phyloP scores from a whole-genome alignment of 1,284 basidiomycete species.

The Laetiporus sulphureus region DNA sequence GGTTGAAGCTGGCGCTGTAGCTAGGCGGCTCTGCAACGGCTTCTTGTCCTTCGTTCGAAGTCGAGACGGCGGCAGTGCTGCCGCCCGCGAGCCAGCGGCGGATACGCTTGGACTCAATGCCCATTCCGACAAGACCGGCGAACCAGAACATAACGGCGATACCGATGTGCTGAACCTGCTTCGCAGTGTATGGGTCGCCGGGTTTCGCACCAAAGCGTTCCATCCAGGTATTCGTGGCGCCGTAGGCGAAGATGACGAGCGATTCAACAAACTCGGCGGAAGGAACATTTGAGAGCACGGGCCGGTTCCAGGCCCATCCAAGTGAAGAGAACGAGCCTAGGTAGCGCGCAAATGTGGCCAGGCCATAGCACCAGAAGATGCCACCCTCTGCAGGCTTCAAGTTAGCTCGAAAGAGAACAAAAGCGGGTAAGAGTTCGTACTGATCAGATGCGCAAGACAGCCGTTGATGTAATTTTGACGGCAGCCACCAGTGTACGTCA shows the following conservation, averaged over 20 bases:
- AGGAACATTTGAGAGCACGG: conserved; percentile 42
- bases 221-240: conserved; percentile 94
- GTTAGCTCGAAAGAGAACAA: conserved; percentile 2
- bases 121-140: conserved; percentile 85
- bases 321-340: conserved; percentile 83
- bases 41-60: conserved; percentile 31
- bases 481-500: conserved; percentile 81
- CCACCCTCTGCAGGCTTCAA: conserved; percentile 55
- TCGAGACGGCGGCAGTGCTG: conserved; percentile 38
- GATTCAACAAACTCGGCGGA: conserved; percentile 90
- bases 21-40: conserved; percentile 57
- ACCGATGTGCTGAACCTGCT: conserved; percentile 92
- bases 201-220: conserved; percentile 82
- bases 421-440: conserved; percentile 36
- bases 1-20: conserved; percentile 84
- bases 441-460: conserved; percentile 92
- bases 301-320: conserved; percentile 95
- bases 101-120: conserved; percentile 75
- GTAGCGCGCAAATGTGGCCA: conserved; percentile 87
- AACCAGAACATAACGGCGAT: conserved; percentile 99
- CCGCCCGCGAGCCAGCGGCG: conserved; percentile 64
- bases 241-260: conserved; percentile 84
- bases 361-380: conserved; percentile 89
- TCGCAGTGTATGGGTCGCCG: conserved; percentile 85
- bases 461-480: conserved; percentile 70